Percentiles rank a stretch among this genome's conserved stretches.
These are phyloP conservation scores for Dothideomycetes sp. DNA, from an alignment of 2,329 filamentous ascomycete species.

Conservation along the genomic window DNA sequence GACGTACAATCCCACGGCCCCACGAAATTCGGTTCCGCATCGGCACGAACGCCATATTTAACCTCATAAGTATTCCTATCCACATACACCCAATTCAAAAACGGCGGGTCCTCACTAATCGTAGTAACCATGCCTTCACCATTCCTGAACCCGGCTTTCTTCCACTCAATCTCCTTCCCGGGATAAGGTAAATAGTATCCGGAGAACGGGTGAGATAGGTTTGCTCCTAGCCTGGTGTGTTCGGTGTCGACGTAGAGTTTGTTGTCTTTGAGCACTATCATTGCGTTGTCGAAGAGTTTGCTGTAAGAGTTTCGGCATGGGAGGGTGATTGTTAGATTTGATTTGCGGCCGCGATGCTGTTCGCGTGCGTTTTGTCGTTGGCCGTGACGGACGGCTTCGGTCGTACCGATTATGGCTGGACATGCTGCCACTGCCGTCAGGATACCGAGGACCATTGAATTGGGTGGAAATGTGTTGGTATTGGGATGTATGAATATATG, in stretches of 20 bases:
- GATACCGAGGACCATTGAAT: slow-evolving; percentile 24
- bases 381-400: slow-evolving; percentile 25
- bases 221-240: slow-evolving; percentile 16
- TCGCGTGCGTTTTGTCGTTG: slow-evolving; percentile 26
- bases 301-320: slow-evolving; percentile 20
- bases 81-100: slow-evolving; percentile 61
- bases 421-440: slow-evolving; percentile 25
- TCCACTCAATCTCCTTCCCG: slow-evolving; percentile 31
- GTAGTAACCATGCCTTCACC: slow-evolving; percentile 43
- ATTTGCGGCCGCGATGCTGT: slow-evolving; percentile 25
- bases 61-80: slow-evolving; percentile 52
- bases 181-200: slow-evolving; percentile 44
- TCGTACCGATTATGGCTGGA: slow-evolving; percentile 29
- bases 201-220: slow-evolving; percentile 35
- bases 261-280: slow-evolving; percentile 23
- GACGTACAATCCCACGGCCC: slow-evolving; percentile 77
- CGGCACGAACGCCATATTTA: slow-evolving; percentile 57
- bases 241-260: slow-evolving; percentile 17
- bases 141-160: slow-evolving; percentile 17
- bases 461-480: not conserved
- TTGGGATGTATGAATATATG: not conserved
- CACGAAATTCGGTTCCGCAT: slow-evolving; percentile 62
- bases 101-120: slow-evolving; percentile 46
- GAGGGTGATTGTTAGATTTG: slow-evolving; percentile 23
- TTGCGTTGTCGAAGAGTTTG: slow-evolving; percentile 21